Base-by-base conservation (phyloP, 805 yeast species). In the Helenozyma baotianmanensis region DNA sequence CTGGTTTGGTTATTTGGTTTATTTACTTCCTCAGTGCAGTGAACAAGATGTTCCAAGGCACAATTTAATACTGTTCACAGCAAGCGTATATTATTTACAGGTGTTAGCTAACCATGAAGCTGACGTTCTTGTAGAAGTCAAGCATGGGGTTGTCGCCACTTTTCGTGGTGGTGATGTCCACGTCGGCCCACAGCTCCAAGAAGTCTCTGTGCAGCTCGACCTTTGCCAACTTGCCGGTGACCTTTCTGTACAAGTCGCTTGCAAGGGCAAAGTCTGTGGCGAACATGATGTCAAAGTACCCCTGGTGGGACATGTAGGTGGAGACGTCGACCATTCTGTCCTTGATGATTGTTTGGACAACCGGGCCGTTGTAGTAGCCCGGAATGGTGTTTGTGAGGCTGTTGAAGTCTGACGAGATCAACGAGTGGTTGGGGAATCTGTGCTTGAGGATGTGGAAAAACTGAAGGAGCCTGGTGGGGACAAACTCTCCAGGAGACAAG, bases 101-200 rank as follows among this genome's bases (percentile, higher is more conserved):
- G n/a, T n/a, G n/a, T 48, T 40, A 70, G 35, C 74, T 70, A 27
- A 66, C 67, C 63, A 78, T 64, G 43, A 83, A 84, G 14, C 82
- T 76, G 4, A 85, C 92, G 50, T 86, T 86, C 22, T 70, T 64
- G 53, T 86, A 86, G 39, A 85, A 72, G 32, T 81, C 82, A 35
- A 85, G 54, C 88, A 86, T 77, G 10, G 95, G 95, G 46, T 82
- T 83, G 47, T 85, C 95, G 0, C 95, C 95, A 21, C 76, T 74
- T 46, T 72, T 75, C 0, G 92, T 82, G 3, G 77, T 70, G 2
- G 94, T 82, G 9, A 64, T 70, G 3, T 76, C 79, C 3, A 72
- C 36, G 48, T 82, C 87, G 0, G 83, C 86, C 90, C 90, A 83
- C 28, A 70, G 68, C 38, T 64, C 68, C 43, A 86, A 54, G 42